These are phyloP conservation scores for Neophaeococcomyces aloes DNA, from an alignment of 2,329 filamentous ascomycete genomes.

Conservation along the genomic window DNA sequence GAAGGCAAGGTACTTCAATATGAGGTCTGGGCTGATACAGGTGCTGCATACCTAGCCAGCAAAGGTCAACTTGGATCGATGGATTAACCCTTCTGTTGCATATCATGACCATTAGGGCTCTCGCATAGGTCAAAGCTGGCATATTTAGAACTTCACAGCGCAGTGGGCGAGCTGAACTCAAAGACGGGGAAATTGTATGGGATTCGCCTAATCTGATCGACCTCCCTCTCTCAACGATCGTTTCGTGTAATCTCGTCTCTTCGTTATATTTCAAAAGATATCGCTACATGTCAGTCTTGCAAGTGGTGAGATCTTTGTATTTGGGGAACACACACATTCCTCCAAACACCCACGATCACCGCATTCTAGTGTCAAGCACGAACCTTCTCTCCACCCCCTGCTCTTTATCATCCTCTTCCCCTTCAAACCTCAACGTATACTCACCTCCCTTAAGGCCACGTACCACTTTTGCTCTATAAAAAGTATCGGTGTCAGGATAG, in stretches of 20 bases:
- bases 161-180: no score
- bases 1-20: constrained; percentile 31
- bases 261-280: no score
- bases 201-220: no score
- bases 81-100: not conserved
- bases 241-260: no score
- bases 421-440: constrained; percentile 60
- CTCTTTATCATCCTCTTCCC: constrained; percentile 60
- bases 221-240: no score
- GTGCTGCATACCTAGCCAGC: constrained; percentile 33
- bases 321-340: no score
- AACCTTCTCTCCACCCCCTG: constrained; percentile 66
- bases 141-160: no score
- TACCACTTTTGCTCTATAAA: constrained; percentile 75
- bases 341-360: constrained; percentile 16
- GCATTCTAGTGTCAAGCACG: constrained; percentile 60
- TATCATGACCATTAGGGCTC: not conserved
- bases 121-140: not conserved
- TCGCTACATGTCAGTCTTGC: no score
- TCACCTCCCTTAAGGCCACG: constrained; percentile 48
- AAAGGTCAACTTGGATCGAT: constrained; percentile 16
- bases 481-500: constrained; percentile 75
- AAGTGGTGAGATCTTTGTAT: no score
- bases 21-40: constrained; percentile 36
- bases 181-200: no score